Base-by-base conservation (phyloP, 208 protist species). In the Phytomonas sp. region DNA sequence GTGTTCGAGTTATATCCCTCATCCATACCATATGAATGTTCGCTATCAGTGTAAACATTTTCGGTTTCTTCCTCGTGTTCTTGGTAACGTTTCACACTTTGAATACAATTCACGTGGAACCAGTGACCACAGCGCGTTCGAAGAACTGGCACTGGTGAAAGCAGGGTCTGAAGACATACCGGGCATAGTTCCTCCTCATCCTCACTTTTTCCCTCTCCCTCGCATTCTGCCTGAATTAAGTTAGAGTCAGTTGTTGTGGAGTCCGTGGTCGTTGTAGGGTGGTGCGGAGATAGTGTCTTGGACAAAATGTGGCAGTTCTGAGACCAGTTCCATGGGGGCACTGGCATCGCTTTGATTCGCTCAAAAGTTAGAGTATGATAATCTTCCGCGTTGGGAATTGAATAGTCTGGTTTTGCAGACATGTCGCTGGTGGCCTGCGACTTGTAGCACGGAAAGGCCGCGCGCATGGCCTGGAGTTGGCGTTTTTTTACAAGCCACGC, bases 91-190 rank as follows among this genome's bases (percentile, higher is more conserved):
- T 31, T 12, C 31, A 73, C 60, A 42, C 76, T 62, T 31, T 74
- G 63, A 12, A 84, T 76, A 72, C 83, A 89, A 19, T 76, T 67
- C 6, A 82, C 78, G 66, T 89, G 83, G n/a, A 86, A 86, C 33
- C 77, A 79, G 68, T 86, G 83, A 4, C 69, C 70, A 31, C 83
- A 89, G 19, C 19, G 49, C 4, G 80, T 84, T 29, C 75, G 66
- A 60, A 83, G 45, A 16, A 83, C 66, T 5, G 78, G 72, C 60
- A 64, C 45, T 5, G 63, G 63, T 64, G 78, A 72, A 29, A 30
- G 33, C 49, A 89, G 56, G 31, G 33, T 60, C 63, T 79, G 67
- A 4, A 86, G 63, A 23, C 83, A 89, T 30, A 84, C 78, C 1
- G 73, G 56, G 61, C 83, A 89, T 8, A 67, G 14, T 36, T 84